These are phyloP conservation scores for Leccinum sublutescens DNA, from an alignment of 768 basidiomycete species.

Conservation along the genomic window DNA sequence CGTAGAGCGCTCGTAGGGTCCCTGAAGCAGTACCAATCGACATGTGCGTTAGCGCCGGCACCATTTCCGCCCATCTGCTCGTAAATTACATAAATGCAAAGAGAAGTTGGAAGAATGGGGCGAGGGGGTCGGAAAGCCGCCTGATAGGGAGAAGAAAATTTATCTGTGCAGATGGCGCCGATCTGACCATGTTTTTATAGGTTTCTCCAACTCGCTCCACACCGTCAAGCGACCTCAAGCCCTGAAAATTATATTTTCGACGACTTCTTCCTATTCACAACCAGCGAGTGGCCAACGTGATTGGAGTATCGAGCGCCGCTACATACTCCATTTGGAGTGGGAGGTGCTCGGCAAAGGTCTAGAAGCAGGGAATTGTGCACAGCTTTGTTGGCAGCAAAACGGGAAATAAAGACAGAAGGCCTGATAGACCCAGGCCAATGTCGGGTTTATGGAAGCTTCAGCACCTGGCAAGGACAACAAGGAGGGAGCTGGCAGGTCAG, in stretches of 20 bases:
- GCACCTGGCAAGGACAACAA: slow-evolving; percentile 48
- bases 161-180: slow-evolving; percentile 19
- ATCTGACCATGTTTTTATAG: slow-evolving; percentile 40
- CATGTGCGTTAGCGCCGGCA: not conserved
- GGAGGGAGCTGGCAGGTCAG: slow-evolving; percentile 65
- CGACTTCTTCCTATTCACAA: slow-evolving; percentile 50
- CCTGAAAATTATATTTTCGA: slow-evolving; percentile 63
- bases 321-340: slow-evolving; percentile 54
- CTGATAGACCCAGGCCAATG: slow-evolving; percentile 46
- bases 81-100: not conserved
- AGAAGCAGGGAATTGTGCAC: slow-evolving; percentile 49
- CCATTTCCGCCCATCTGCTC: not conserved
- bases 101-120: not conserved
- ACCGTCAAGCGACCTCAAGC: slow-evolving; percentile 53
- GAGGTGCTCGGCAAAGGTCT: slow-evolving; percentile 58
- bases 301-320: slow-evolving; percentile 68
- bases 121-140: not conserved
- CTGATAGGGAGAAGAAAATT: not conserved
- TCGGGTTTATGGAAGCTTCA: slow-evolving; percentile 33
- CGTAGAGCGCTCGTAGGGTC: not conserved
- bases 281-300: slow-evolving; percentile 63
- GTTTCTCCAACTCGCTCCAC: slow-evolving; percentile 66
- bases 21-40: not conserved
- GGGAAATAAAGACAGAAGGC: slow-evolving; percentile 48
- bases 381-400: slow-evolving; percentile 37